phyloP scores from a whole-genome alignment of 169 alveolate genomes.

The Plasmodium berghei region DNA sequence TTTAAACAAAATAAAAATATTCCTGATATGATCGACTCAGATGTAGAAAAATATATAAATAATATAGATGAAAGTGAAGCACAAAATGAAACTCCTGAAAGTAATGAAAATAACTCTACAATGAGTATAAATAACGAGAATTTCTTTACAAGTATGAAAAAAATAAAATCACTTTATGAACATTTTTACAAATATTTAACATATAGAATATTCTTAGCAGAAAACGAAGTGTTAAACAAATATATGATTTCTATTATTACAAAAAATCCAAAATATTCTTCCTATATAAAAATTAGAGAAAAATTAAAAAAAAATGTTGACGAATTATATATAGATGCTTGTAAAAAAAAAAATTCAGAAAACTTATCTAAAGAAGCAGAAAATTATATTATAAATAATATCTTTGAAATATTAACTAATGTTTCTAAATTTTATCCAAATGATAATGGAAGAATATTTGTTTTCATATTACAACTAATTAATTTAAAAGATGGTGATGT shows the following conservation, averaged over 20 bases:
- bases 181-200: constrained; percentile 42
- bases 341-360: constrained; percentile 39
- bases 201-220: constrained; percentile 24
- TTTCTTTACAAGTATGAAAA: background rate
- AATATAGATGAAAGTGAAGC: constrained; percentile 15
- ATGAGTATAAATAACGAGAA: background rate
- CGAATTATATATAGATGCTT: constrained; percentile 14
- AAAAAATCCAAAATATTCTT: constrained; percentile 19
- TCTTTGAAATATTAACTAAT: constrained; percentile 40
- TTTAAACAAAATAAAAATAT: background rate
- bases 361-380: constrained; percentile 28
- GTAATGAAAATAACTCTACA: background rate
- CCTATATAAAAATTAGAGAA: constrained; percentile 18
- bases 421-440: constrained; percentile 83
- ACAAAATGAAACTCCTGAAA: background rate
- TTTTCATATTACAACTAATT: constrained; percentile 90
- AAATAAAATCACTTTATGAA: constrained; percentile 46
- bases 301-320: constrained; percentile 17
- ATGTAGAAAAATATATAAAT: constrained; percentile 1
- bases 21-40: constrained; percentile 8
- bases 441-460: constrained; percentile 92
- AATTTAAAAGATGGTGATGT: constrained; percentile 92
- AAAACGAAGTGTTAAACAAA: constrained; percentile 6
- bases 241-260: constrained; percentile 12
- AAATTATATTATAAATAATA: constrained; percentile 16